Conservation (phyloP, 2,329 filamentous ascomycete species). For the Trichothecium sympodiale region DNA sequence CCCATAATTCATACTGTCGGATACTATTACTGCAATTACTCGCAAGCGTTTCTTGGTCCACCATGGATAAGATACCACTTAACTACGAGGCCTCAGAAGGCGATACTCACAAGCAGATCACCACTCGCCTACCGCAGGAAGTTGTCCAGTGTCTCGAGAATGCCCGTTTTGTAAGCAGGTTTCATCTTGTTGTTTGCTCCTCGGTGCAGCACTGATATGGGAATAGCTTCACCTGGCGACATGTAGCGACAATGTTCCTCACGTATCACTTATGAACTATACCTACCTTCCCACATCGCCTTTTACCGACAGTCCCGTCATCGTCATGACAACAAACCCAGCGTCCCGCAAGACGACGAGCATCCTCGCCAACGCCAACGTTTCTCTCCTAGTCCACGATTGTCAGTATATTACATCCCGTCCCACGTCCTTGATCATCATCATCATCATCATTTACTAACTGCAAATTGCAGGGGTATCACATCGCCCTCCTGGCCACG, state of each 20-base stretch:
- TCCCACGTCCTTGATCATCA: not conserved
- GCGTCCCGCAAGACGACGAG: slow-evolving; percentile 73
- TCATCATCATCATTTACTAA: not conserved
- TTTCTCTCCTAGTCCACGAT: slow-evolving; percentile 93
- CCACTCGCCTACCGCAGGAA: slow-evolving; percentile 64
- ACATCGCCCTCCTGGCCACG: slow-evolving; percentile 71
- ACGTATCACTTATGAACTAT: slow-evolving; percentile 98
- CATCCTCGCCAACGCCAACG: slow-evolving; percentile 70
- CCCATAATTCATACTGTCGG: too few relatives aligned
- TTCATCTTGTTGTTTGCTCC: slow-evolving; percentile 1
- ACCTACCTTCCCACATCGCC: slow-evolving; percentile 81
- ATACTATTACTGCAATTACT: too few relatives aligned
- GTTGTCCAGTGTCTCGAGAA: slow-evolving; percentile 89
- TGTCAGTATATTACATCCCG: too few relatives aligned
- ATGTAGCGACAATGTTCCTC: slow-evolving; percentile 69
- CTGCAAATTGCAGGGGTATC: slow-evolving; percentile 56
- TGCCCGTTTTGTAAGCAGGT: slow-evolving; percentile 68
- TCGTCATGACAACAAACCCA: slow-evolving; percentile 87
- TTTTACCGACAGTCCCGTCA: slow-evolving; percentile 61
- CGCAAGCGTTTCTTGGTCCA: too few relatives aligned
- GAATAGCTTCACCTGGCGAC: slow-evolving; percentile 90
- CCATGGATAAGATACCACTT: slow-evolving; percentile 50
- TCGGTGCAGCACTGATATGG: too few relatives aligned
- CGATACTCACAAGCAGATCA: slow-evolving; percentile 58
- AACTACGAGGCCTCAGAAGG: slow-evolving; percentile 67